These are phyloP conservation scores for Mycena chlorophos DNA, from an alignment of 768 basidiomycete species.

Conservation along the genomic window DNA sequence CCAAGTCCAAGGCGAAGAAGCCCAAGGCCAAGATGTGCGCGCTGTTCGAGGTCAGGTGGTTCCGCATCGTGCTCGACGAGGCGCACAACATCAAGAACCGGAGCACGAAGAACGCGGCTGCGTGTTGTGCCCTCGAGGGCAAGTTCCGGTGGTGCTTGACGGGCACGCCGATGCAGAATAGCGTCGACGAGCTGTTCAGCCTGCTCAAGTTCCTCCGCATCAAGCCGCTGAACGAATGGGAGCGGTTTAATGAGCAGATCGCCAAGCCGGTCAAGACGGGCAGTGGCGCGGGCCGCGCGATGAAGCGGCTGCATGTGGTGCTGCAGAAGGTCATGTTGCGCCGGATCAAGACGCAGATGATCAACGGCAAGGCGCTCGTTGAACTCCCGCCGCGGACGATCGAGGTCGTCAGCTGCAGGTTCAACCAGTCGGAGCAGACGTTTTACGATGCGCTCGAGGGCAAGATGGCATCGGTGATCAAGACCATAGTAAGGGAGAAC, in stretches of 20 bases:
- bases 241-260: slow-evolving; percentile 77
- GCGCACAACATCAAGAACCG: slow-evolving; percentile 94
- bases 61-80: slow-evolving; percentile 86
- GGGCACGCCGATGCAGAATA: slow-evolving; percentile 90
- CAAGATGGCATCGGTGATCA: slow-evolving; percentile 65
- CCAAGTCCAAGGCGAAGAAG: slow-evolving; percentile 45
- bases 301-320: slow-evolving; percentile 87
- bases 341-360: slow-evolving; percentile 68
- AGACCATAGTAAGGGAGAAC: slow-evolving; percentile 59
- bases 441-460: slow-evolving; percentile 78
- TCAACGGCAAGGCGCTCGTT: slow-evolving; percentile 82
- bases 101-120: slow-evolving; percentile 73
- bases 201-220: slow-evolving; percentile 86
- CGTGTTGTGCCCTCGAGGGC: slow-evolving; percentile 72
- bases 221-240: slow-evolving; percentile 78
- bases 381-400: slow-evolving; percentile 76
- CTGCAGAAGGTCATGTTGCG: slow-evolving; percentile 88
- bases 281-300: slow-evolving; percentile 57
- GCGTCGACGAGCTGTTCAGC: slow-evolving; percentile 85
- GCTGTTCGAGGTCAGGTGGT: slow-evolving; percentile 80
- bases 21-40: slow-evolving; percentile 56
- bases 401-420: slow-evolving; percentile 71
- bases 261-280: slow-evolving; percentile 76
- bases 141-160: slow-evolving; percentile 90
- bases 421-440: slow-evolving; percentile 70